Conservation (phyloP, 2,329 filamentous ascomycete species). For the Epichloe elymi region DNA sequence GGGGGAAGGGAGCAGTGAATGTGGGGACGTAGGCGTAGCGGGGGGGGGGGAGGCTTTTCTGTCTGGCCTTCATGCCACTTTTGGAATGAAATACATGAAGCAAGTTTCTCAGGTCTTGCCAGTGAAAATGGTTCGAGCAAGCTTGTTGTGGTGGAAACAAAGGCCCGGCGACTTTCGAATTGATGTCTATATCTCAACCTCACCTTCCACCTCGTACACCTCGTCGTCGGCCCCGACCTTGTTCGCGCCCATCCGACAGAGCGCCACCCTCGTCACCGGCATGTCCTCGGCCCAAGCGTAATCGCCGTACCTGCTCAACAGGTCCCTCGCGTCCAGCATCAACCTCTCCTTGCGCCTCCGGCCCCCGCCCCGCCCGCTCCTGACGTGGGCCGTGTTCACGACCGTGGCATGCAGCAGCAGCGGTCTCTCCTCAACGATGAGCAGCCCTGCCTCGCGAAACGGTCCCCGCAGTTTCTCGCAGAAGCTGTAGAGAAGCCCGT, state of each 20-base stretch:
- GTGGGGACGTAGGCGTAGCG: not conserved
- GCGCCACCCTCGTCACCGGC: conserved; percentile 54
- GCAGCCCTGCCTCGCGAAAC: conserved; percentile 38
- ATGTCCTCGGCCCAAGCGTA: conserved; percentile 60
- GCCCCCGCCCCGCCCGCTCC: conserved; percentile 15
- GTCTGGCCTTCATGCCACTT: too few species aligned
- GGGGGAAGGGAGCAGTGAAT: not conserved
- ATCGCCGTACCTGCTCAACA: conserved; percentile 48
- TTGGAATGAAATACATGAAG: too few species aligned
- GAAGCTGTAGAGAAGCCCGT: conserved; percentile 39
- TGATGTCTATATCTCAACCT: conserved; percentile 18
- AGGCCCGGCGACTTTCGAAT: too few species aligned
- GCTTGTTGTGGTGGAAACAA: too few species aligned
- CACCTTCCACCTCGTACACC: conserved; percentile 40
- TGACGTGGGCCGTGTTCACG: conserved; percentile 71
- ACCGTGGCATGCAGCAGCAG: conserved; percentile 75
- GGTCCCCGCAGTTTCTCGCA: conserved; percentile 38
- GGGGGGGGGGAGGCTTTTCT: too few species aligned
- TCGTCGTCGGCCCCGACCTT: conserved; percentile 38
- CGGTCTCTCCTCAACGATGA: conserved; percentile 48
- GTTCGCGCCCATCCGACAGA: conserved; percentile 83
- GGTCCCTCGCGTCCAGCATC: conserved; percentile 39
- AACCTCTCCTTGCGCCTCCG: conserved; percentile 24
- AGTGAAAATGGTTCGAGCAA: too few species aligned
- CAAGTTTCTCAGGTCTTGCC: too few species aligned